A percentile compares a stretch with the other conserved stretches of the same genome.
phyloP scores from a whole-genome alignment of 768 basidiomycete species.

The Phylloporus sp. region DNA sequence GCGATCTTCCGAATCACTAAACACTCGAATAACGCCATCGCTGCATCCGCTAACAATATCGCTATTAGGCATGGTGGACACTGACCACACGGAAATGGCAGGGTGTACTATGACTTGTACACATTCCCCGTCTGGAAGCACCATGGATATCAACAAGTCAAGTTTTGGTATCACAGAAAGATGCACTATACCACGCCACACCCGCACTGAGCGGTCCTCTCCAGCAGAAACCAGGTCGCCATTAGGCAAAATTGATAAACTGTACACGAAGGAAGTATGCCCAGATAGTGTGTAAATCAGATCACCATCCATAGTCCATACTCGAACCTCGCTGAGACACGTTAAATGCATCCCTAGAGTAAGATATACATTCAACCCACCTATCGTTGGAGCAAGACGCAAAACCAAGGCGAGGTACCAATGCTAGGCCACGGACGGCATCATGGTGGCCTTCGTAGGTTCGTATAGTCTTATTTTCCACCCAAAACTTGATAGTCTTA shows the following conservation, averaged over 20 bases:
- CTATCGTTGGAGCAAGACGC: conserved; percentile 95
- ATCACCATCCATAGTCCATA: conserved; percentile 87
- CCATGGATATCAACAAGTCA: conserved; percentile 1
- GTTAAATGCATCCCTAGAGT: not conserved
- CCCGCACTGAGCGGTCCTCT: conserved; percentile 87
- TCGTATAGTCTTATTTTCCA: conserved; percentile 64
- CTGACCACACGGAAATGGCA: conserved; percentile 95
- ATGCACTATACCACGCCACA: conserved; percentile 72
- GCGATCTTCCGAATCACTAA: conserved; percentile 67
- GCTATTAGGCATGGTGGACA: conserved; percentile 80
- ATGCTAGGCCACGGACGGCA: conserved; percentile 80
- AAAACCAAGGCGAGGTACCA: conserved; percentile 84
- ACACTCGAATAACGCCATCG: conserved; percentile 83
- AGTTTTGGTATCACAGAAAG: conserved; percentile 1
- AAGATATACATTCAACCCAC: conserved; percentile 34
- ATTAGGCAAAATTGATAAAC: conserved; percentile 71
- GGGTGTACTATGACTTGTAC: conserved; percentile 88
- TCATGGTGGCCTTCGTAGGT: conserved; percentile 87
- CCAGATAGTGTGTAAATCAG: conserved; percentile 76
- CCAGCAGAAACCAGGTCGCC: conserved; percentile 87
- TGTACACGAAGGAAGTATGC: conserved; percentile 96
- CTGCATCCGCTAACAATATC: conserved; percentile 92
- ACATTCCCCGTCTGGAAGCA: conserved; percentile 71
- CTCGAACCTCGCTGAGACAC: conserved; percentile 70
- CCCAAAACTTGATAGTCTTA: conserved; percentile 88